Conservation (phyloP, 1,284 basidiomycete species). For the Pseudozyma pruni region DNA sequence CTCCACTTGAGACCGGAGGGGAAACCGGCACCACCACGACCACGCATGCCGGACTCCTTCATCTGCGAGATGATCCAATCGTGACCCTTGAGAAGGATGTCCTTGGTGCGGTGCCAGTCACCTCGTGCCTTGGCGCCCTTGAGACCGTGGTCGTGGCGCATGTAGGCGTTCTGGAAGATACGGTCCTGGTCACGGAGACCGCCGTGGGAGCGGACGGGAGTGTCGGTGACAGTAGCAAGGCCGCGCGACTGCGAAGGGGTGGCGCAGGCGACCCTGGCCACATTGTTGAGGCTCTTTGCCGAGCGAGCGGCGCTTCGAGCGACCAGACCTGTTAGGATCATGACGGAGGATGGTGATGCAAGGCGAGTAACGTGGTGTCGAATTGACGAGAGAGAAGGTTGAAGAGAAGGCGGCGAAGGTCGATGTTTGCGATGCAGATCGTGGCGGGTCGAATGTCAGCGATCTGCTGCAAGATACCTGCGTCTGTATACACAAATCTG, state of each 20-base stretch:
- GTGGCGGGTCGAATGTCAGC: conserved; percentile 3
- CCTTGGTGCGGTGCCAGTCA: conserved; percentile 98
- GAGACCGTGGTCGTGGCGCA: conserved; percentile 65
- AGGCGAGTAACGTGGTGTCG: neutral
- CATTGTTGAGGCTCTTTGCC: conserved; percentile 40
- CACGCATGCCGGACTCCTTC: conserved; percentile 94
- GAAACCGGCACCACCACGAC: conserved; percentile 96
- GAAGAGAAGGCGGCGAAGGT: neutral
- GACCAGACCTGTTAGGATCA: conserved; percentile 31
- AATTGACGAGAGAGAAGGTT: neutral
- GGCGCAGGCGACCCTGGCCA: conserved; percentile 45
- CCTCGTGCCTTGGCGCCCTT: conserved; percentile 78
- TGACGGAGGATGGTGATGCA: neutral
- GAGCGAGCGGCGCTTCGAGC: conserved; percentile 52
- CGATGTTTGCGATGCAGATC: neutral
- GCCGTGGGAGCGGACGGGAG: conserved; percentile 62
- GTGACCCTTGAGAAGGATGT: conserved; percentile 93
- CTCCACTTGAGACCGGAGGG: conserved; percentile 95
- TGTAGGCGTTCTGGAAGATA: conserved; percentile 68
- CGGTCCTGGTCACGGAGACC: conserved; percentile 67
- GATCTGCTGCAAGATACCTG: too few species aligned
- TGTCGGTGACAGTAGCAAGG: conserved; percentile 65
- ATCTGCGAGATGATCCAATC: conserved; percentile 96
- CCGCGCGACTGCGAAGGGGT: conserved; percentile 52
- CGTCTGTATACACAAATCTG: too few species aligned